Evolutionary conservation across 495 filamentous ascomycete genomes (phyloP).

Genomic region (Xylaria sp.): DNA sequence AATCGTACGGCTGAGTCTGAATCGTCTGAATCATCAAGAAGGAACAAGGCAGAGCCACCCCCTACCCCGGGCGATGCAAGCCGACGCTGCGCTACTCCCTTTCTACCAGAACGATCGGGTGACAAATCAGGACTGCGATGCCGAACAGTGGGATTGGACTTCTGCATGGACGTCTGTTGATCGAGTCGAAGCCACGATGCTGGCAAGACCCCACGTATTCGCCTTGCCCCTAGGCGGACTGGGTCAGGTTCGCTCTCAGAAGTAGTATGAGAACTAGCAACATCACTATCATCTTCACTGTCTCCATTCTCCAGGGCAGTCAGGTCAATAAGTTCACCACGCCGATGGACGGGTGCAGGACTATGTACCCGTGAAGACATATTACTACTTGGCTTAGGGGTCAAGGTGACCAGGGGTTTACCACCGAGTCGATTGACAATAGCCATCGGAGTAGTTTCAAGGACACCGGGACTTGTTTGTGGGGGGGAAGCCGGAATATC

Average conservation of each 20-base stretch:
- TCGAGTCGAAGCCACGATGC: slow-evolving; percentile 90
- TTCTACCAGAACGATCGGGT: slow-evolving; percentile 47
- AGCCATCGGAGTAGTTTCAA: slow-evolving; percentile 27
- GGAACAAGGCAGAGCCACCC: slow-evolving; percentile 42
- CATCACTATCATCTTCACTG: slow-evolving; percentile 23
- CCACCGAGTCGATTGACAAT: slow-evolving; percentile 19
- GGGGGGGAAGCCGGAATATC: slow-evolving; percentile 41
- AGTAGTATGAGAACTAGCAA: slow-evolving; percentile 32
- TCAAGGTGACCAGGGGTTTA: slow-evolving; percentile 23
- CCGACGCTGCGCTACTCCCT: slow-evolving; percentile 61
- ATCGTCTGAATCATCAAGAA: slow-evolving; percentile 49
- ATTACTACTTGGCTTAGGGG: slow-evolving; percentile 36
- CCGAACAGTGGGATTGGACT: slow-evolving; percentile 32
- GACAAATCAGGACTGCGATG: slow-evolving; percentile 49
- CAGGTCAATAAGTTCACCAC: slow-evolving; percentile 36
- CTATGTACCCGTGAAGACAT: slow-evolving; percentile 36
- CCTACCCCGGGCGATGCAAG: slow-evolving; percentile 35
- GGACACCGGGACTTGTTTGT: slow-evolving; percentile 36
- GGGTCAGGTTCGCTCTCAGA: slow-evolving; percentile 54
- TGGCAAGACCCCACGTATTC: slow-evolving; percentile 82
- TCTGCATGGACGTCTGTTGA: slow-evolving; percentile 45
- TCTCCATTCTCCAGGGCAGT: slow-evolving; percentile 32
- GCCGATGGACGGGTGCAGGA: slow-evolving; percentile 34
- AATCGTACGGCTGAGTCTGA: slow-evolving; percentile 38
- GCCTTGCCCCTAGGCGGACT: slow-evolving; percentile 48